phyloP scores from a whole-genome alignment of 768 basidiomycete genomes.

The Mycena amicta region DNA sequence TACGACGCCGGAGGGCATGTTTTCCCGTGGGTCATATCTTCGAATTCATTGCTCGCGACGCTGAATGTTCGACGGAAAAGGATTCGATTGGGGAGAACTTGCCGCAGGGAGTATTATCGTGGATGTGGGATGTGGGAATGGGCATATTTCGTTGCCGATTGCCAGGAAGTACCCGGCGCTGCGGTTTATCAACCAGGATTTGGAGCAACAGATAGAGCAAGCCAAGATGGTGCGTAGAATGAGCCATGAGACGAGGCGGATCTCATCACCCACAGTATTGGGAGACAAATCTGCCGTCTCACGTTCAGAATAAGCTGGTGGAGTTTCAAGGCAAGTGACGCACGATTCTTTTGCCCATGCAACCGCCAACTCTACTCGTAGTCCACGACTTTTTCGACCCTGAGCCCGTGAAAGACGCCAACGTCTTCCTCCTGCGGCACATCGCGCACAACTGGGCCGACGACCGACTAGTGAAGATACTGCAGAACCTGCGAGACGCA shows the following conservation, averaged over 20 bases:
- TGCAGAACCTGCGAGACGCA: conserved; percentile 29
- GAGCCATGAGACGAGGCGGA: neutral
- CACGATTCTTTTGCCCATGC: neutral
- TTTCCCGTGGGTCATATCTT: too few species aligned
- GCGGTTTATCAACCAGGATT: conserved; percentile 37
- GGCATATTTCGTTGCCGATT: conserved; percentile 29
- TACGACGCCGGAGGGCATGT: neutral
- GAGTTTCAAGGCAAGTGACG: conserved; percentile 30
- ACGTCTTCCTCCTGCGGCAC: conserved; percentile 31
- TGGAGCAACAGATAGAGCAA: conserved; percentile 21
- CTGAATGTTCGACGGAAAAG: conserved; percentile 8
- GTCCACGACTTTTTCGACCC: conserved; percentile 26
- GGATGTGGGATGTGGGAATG: conserved; percentile 38
- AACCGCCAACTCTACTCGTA: neutral
- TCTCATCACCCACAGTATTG: conserved; percentile 24
- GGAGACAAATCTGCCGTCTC: conserved; percentile 25
- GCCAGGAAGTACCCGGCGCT: conserved; percentile 30
- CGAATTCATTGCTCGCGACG: too few species aligned
- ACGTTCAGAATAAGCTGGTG: conserved; percentile 24
- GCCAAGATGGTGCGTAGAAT: conserved; percentile 22
- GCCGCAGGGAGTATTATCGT: conserved; percentile 26
- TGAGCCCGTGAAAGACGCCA: conserved; percentile 27
- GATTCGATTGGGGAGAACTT: conserved; percentile 23
- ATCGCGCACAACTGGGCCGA: conserved; percentile 38
- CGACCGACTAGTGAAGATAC: conserved; percentile 21